These are phyloP conservation scores for Fusarium sambucinum DNA, from an alignment of 2,329 filamentous ascomycete species.

Conservation along the genomic window DNA sequence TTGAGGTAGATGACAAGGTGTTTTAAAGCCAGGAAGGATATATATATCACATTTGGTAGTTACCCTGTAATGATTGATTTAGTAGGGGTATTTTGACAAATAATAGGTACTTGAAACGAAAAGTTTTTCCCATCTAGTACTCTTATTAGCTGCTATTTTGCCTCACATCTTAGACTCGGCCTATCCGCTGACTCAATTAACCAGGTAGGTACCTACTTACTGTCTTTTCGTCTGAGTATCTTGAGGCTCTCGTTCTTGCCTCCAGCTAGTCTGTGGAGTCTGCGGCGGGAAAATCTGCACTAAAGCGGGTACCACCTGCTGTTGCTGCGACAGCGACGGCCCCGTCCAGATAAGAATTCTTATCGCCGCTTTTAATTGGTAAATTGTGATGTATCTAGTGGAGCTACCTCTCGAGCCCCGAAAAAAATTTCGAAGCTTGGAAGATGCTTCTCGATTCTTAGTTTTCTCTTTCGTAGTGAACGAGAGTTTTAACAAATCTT, in stretches of 20 bases:
- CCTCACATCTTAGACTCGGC: not conserved
- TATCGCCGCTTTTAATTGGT: slow-evolving; percentile 51
- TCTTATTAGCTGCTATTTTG: not conserved
- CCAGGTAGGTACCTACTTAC: too few species aligned
- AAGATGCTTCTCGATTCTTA: slow-evolving; percentile 40
- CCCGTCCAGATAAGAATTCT: slow-evolving; percentile 48
- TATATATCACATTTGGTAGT: not conserved
- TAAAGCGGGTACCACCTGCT: slow-evolving; percentile 38
- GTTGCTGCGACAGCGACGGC: slow-evolving; percentile 53
- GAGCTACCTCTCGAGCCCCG: slow-evolving; percentile 36
- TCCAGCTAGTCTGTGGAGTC: slow-evolving; percentile 23
- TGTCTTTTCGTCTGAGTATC: slow-evolving; percentile 20
- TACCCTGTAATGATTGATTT: not conserved
- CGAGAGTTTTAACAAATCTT: slow-evolving; percentile 34
- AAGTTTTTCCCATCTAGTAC: not conserved
- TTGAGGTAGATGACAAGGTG: not conserved
- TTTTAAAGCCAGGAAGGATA: not conserved
- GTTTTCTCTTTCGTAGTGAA: slow-evolving; percentile 41
- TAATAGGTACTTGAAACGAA: not conserved
- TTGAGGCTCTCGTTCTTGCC: slow-evolving; percentile 5
- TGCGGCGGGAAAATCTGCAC: slow-evolving; percentile 42
- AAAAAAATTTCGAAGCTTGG: slow-evolving; percentile 54
- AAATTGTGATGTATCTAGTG: slow-evolving; percentile 25
- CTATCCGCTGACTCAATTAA: slow-evolving; percentile 11
- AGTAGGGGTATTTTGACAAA: not conserved